A percentile compares a stretch with the other conserved stretches of the same genome.
These are phyloP conservation scores for Podospora didyma DNA, from an alignment of 495 filamentous ascomycete species.

Conservation along the genomic window DNA sequence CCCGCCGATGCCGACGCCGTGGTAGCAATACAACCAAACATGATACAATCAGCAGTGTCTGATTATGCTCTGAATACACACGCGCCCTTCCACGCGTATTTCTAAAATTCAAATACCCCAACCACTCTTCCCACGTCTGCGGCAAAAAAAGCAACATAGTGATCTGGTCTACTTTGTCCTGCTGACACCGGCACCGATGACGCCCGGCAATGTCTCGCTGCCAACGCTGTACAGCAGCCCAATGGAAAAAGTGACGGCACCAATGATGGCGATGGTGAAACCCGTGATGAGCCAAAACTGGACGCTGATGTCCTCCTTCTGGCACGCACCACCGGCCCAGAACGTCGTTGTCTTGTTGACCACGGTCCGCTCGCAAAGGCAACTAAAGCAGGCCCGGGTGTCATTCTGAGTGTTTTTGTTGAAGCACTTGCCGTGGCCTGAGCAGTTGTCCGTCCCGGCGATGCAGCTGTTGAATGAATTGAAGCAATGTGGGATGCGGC, in stretches of 20 bases:
- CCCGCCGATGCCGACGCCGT: constrained; percentile 20
- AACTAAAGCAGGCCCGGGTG: constrained; percentile 62
- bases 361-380: constrained; percentile 58
- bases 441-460: constrained; percentile 64
- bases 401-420: constrained; percentile 48
- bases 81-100: neutral
- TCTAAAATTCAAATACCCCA: neutral
- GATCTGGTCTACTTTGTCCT: constrained; percentile 42
- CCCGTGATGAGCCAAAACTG: constrained; percentile 80
- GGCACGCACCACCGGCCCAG: constrained; percentile 84
- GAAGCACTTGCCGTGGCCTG: constrained; percentile 68
- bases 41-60: constrained; percentile 12
- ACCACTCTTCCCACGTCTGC: neutral
- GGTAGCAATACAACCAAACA: constrained; percentile 16
- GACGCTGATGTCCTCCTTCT: constrained; percentile 85
- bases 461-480: constrained; percentile 55
- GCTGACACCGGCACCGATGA: constrained; percentile 81
- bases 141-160: neutral
- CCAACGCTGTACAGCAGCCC: constrained; percentile 76
- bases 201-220: constrained; percentile 72
- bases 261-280: constrained; percentile 61
- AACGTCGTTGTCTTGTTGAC: constrained; percentile 37
- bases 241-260: constrained; percentile 60
- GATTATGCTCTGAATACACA: constrained; percentile 6
- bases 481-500: constrained; percentile 58